Base-by-base conservation (phyloP, 225 moss, liverwort and hornwort species). In the Asterella californica region DNA sequence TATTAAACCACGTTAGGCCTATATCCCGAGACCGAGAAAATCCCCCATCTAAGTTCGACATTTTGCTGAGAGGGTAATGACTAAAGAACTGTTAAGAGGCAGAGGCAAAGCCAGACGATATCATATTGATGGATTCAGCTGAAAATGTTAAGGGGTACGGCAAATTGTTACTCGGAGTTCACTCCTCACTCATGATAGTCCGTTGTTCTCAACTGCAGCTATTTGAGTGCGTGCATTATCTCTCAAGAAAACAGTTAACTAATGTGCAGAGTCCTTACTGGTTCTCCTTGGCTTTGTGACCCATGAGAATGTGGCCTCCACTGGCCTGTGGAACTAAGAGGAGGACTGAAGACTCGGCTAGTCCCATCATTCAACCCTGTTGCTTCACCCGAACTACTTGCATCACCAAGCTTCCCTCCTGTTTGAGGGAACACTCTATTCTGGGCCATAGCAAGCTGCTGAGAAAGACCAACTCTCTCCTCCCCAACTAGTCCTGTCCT, bases 281-380 rank as follows among this genome's bases (percentile, higher is more conserved):
- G 82, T 82, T 93, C 93, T 84, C 79, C 82, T 74, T 81, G 83
- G 64, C 72, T 80, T 77, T 79, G 83, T 80, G 93, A 84, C 76
- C 83, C 90, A 76, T 87, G 92, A 81, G 90, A 87, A 86, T 95
- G 95, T 36, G 92, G 96, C 78, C 94, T 93, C 96, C 96, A 97
- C 70, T 93, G 93, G 34, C 89, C 90, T 67, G 88, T 89, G 57
- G 94, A 85, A 79, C 90, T 90, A 88, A 91, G 83, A 61, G 95
- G 87, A 85, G 92, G 90, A 85, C 93, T 73, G 87, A 96, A 91
- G 61, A 91, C 84, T 76, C 96, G 89, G 81, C 88, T 78, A 66
- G 78, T 78, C 36, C 76, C 89, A 74, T 89, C 87, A 59, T 61
- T 50, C 37, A 84, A 54, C 30, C 76, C 75, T 33, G 47, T 84